phyloP scores from a whole-genome alignment of 148 eudicot species.

The Nepenthes mirabilis region DNA sequence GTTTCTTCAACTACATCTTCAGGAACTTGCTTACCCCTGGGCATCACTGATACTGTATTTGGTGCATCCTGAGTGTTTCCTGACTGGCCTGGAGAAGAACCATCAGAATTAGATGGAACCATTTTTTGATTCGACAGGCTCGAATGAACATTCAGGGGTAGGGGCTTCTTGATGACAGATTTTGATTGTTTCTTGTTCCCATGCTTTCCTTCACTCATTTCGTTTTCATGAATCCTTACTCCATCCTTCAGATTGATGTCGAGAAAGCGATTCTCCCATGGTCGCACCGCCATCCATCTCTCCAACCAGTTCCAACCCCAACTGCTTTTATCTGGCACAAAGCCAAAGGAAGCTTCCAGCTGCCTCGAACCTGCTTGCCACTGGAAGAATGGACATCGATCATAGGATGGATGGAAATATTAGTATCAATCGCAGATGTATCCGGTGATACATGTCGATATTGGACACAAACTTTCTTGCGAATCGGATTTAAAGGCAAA shows the following conservation, averaged over 20 bases:
- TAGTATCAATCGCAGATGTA: too few species aligned
- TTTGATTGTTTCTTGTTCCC: constrained; percentile 26
- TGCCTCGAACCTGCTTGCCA: constrained; percentile 95
- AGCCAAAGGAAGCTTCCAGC: constrained; percentile 44
- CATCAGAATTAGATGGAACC: constrained; percentile 47
- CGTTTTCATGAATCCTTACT: constrained; percentile 37
- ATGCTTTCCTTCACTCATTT: constrained; percentile 31
- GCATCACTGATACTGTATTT: constrained; percentile 15
- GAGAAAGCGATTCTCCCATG: constrained; percentile 94
- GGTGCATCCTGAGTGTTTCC: constrained; percentile 33
- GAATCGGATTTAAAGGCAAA: too few species aligned
- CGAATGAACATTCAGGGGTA: constrained; percentile 24
- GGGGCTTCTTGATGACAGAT: constrained; percentile 39
- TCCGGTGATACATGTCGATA: neutral
- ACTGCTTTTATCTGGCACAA: constrained; percentile 75
- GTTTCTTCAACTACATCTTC: constrained; percentile 53
- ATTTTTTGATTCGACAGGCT: constrained; percentile 27
- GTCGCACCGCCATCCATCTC: constrained; percentile 99
- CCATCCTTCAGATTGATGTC: constrained; percentile 71
- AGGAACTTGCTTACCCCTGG: constrained; percentile 30
- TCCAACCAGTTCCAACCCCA: constrained; percentile 99
- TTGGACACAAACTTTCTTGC: too few species aligned
- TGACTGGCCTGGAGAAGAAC: constrained; percentile 43
- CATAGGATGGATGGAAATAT: neutral
- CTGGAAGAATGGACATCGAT: constrained; percentile 19